A percentile compares a stretch with the other conserved stretches of the same genome.
phyloP scores from a whole-genome alignment of 176 grass and related monocot genomes.

The Hordeum marinum region DNA sequence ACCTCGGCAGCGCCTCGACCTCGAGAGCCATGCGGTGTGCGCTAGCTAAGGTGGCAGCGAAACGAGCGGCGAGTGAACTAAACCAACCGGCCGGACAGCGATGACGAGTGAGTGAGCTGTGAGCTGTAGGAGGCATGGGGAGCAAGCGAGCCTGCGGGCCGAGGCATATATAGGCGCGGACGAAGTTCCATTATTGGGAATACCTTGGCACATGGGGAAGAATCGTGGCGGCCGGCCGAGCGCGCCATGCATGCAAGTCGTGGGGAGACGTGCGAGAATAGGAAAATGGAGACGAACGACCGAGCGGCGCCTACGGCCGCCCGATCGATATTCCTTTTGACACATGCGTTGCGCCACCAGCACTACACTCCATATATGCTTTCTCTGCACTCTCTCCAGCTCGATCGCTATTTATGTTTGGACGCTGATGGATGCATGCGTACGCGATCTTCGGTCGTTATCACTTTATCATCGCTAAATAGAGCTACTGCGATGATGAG shows the following conservation, averaged over 20 bases:
- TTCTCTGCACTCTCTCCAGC: too few species aligned
- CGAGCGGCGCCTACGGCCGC: constrained; percentile 32
- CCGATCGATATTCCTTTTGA: constrained; percentile 39
- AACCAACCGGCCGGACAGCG: too few species aligned
- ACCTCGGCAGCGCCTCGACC: constrained; percentile 16
- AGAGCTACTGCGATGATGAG: too few species aligned
- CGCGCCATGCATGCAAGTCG: constrained; percentile 17
- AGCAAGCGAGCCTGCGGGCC: background rate
- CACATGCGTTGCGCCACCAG: constrained; percentile 25
- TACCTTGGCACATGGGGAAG: constrained; percentile 26
- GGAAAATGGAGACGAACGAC: constrained; percentile 20
- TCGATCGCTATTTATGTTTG: too few species aligned
- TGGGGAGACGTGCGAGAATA: background rate
- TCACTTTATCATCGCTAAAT: too few species aligned
- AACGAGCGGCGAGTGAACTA: too few species aligned
- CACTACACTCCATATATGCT: background rate
- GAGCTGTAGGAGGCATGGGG: constrained; percentile 29
- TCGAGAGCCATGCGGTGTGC: constrained; percentile 34
- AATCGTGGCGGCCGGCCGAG: background rate
- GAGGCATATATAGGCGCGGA: constrained; percentile 19
- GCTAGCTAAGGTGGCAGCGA: background rate
- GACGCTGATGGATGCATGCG: too few species aligned
- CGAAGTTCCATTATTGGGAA: constrained; percentile 6
- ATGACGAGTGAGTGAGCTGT: background rate
- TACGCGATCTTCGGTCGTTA: too few species aligned